phyloP scores from a whole-genome alignment of 176 grass and related monocot species.

The Carex myosuroides region DNA sequence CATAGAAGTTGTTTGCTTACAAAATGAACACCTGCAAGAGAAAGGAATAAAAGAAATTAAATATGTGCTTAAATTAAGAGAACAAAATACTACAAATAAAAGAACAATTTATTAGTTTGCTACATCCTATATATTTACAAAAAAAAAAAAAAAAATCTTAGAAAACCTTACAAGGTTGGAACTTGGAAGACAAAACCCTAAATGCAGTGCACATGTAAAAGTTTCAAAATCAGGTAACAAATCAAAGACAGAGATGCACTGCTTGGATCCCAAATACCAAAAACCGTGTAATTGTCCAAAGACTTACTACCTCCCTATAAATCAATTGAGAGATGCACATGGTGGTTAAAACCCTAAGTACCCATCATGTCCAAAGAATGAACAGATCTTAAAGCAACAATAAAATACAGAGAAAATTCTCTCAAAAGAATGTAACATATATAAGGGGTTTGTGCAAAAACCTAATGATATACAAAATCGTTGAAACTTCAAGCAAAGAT shows the following conservation, averaged over 20 bases:
- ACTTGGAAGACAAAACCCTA: not conserved
- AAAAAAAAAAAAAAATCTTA: not conserved
- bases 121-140: not conserved
- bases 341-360: not conserved
- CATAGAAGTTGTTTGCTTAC: not conserved
- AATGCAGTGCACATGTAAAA: not conserved
- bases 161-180: not conserved
- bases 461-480: not conserved
- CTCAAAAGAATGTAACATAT: not conserved
- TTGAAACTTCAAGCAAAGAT: too few relatives aligned
- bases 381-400: not conserved
- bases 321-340: not conserved
- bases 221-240: not conserved
- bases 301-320: not conserved
- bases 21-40: slow-evolving; percentile 1
- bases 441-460: not conserved
- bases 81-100: not conserved
- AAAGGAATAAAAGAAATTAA: not conserved
- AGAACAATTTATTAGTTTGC: not conserved
- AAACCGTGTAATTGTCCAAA: not conserved
- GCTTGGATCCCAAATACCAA: not conserved
- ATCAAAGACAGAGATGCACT: not conserved
- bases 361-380: not conserved
- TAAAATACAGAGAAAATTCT: not conserved
- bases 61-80: not conserved